A percentile compares a stretch with the other conserved stretches of the same genome.
Conservation (phyloP, 78 protist species). For the Chrysochromulina parva region DNA sequence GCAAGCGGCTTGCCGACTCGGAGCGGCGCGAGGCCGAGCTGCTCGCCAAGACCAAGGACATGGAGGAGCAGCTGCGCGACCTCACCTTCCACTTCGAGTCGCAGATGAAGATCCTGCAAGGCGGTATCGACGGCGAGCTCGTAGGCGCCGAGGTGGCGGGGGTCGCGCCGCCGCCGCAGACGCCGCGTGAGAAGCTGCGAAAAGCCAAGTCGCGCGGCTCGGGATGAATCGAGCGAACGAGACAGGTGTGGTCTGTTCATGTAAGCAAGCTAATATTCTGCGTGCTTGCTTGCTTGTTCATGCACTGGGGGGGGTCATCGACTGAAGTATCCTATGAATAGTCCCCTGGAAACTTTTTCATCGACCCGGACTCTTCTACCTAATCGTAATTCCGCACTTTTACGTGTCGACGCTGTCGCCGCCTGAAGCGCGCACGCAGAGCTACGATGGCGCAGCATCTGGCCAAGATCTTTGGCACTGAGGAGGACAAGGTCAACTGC, state of each 20-base stretch:
- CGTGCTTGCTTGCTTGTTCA: too few relatives aligned
- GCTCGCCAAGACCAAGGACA: not conserved
- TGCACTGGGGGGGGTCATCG: too few relatives aligned
- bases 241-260: too few relatives aligned
- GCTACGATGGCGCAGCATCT: too few relatives aligned
- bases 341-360: too few relatives aligned
- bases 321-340: too few relatives aligned
- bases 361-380: too few relatives aligned
- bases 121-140: not conserved
- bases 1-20: not conserved
- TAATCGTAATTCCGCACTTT: too few relatives aligned
- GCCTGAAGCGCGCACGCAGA: too few relatives aligned
- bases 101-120: conserved; percentile 3
- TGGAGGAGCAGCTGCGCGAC: conserved; percentile 35
- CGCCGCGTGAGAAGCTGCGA: not conserved
- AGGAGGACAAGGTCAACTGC: conserved; percentile 86
- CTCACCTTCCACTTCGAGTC: conserved; percentile 2
- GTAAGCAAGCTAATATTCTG: too few relatives aligned
- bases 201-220: not conserved
- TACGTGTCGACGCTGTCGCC: too few relatives aligned
- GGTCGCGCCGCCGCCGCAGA: not conserved
- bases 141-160: not conserved
- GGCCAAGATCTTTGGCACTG: conserved; percentile 1
- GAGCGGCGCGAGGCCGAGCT: not conserved
- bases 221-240: not conserved